Evolutionary conservation across 495 filamentous ascomycete genomes (phyloP).

Genomic region (Talaromyces wortmannii): DNA sequence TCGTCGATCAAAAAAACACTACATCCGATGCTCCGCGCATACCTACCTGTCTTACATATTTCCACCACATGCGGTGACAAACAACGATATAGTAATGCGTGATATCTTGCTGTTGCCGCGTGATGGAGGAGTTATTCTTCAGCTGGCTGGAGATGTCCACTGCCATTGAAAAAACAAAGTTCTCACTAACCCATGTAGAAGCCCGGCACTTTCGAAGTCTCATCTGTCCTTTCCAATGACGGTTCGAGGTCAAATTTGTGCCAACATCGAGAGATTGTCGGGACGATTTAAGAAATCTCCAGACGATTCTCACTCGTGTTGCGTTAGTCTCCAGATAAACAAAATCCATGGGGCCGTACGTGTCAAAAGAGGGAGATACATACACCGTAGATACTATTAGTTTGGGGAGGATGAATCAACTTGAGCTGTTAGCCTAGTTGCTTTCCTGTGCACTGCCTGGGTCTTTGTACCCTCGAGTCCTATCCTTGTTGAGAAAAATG

Average conservation of each 20-base stretch:
- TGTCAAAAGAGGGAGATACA: constrained; percentile 47
- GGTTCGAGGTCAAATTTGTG: constrained; percentile 44
- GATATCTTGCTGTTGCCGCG: neutral
- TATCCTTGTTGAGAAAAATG: too few species aligned
- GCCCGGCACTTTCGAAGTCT: constrained; percentile 44
- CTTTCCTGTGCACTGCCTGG: neutral
- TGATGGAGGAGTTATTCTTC: neutral
- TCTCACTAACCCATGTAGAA: neutral
- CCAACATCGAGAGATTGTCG: constrained; percentile 27
- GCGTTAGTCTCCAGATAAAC: constrained; percentile 27
- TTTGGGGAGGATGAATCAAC: neutral
- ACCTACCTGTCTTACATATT: too few species aligned
- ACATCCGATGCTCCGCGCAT: too few species aligned
- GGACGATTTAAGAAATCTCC: constrained; percentile 12
- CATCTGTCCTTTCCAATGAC: constrained; percentile 37
- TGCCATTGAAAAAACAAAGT: neutral
- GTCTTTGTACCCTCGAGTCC: too few species aligned
- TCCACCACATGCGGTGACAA: neutral
- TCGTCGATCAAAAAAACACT: too few species aligned
- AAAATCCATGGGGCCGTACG: constrained; percentile 30
- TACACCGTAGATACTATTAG: constrained; percentile 9
- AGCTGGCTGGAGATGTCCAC: neutral
- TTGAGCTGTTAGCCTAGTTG: neutral
- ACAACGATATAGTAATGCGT: constrained; percentile 1
- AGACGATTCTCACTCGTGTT: constrained; percentile 39